A percentile compares a stretch with the other conserved stretches of the same genome.
Conservation (phyloP, 2,329 filamentous ascomycete species). For the Fusarium sp. region DNA sequence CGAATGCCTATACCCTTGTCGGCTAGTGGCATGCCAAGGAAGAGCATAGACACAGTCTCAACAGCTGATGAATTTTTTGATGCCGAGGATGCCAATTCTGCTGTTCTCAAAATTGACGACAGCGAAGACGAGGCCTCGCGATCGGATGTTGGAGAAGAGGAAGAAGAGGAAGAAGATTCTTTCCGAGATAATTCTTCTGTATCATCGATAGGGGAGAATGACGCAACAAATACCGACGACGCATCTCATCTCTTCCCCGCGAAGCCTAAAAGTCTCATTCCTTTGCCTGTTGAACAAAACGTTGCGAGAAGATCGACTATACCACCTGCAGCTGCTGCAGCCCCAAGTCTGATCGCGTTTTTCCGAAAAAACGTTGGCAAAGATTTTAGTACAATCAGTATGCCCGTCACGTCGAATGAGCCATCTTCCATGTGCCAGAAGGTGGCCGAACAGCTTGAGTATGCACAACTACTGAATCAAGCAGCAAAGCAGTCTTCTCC, state of each 20-base stretch:
- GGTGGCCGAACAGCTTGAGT: constrained; percentile 90
- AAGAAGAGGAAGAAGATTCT: constrained; percentile 64
- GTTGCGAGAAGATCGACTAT: constrained; percentile 78
- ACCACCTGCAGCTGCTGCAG: constrained; percentile 78
- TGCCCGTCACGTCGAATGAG: constrained; percentile 97
- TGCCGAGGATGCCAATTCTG: constrained; percentile 75
- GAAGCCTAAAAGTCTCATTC: constrained; percentile 80
- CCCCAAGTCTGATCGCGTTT: constrained; percentile 93
- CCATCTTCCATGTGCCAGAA: constrained; percentile 90
- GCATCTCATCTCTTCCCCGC: constrained; percentile 75
- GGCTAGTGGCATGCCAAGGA: constrained; percentile 59
- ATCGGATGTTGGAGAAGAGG: constrained; percentile 65
- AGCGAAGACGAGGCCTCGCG: constrained; percentile 75
- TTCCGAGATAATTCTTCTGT: constrained; percentile 69
- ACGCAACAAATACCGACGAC: constrained; percentile 70
- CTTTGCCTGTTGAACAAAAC: constrained; percentile 77
- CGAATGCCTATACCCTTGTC: constrained; percentile 69
- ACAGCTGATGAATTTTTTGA: constrained; percentile 95
- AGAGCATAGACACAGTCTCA: constrained; percentile 83
- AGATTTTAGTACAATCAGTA: constrained; percentile 94
- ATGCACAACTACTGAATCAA: constrained; percentile 84
- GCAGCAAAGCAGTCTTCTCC: constrained; percentile 73
- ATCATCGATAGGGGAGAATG: constrained; percentile 71
- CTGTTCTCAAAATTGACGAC: constrained; percentile 79
- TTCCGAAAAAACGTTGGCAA: constrained; percentile 98